Conservation (phyloP, 257 asterid species). For the Gentiana dahurica region DNA sequence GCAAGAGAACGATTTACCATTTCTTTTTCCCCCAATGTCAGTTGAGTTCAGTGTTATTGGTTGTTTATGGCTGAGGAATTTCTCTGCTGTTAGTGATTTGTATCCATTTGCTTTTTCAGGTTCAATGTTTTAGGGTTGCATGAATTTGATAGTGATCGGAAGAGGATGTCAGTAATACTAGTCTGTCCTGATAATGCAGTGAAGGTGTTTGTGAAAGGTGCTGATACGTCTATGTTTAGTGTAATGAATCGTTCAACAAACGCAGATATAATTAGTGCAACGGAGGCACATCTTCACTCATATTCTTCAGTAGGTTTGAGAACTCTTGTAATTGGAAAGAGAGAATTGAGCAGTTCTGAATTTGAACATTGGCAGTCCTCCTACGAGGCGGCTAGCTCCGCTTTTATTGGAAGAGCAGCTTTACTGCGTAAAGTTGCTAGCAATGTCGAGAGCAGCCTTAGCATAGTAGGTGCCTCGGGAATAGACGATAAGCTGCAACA, state of each 20-base stretch:
- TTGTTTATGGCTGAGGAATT: background rate
- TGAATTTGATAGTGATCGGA: slow-evolving; percentile 93
- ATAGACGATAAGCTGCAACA: slow-evolving; percentile 91
- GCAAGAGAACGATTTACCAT: background rate
- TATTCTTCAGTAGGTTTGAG: slow-evolving; percentile 86
- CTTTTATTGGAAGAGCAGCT: slow-evolving; percentile 80
- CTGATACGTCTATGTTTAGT: slow-evolving; percentile 83
- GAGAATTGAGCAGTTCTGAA: slow-evolving; percentile 57
- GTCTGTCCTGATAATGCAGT: slow-evolving; percentile 82
- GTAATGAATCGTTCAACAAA: slow-evolving; percentile 51
- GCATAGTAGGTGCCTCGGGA: slow-evolving; percentile 66
- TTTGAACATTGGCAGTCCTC: slow-evolving; percentile 81
- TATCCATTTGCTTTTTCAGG: slow-evolving; percentile 42
- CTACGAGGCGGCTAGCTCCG: slow-evolving; percentile 79
- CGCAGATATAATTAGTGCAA: slow-evolving; percentile 36
- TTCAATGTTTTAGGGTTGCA: slow-evolving; percentile 96
- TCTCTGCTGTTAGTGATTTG: slow-evolving; percentile 5
- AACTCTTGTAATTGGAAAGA: slow-evolving; percentile 85
- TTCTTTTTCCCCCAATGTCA: background rate
- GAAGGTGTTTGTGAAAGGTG: slow-evolving; percentile 94
- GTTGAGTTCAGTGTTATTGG: background rate
- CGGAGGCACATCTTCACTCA: slow-evolving; percentile 69
- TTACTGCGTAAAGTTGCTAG: slow-evolving; percentile 78
- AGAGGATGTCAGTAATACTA: slow-evolving; percentile 93
- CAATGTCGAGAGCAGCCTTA: slow-evolving; percentile 58